Base-by-base conservation (phyloP, 495 filamentous ascomycete species). In the Neurospora sp. region DNA sequence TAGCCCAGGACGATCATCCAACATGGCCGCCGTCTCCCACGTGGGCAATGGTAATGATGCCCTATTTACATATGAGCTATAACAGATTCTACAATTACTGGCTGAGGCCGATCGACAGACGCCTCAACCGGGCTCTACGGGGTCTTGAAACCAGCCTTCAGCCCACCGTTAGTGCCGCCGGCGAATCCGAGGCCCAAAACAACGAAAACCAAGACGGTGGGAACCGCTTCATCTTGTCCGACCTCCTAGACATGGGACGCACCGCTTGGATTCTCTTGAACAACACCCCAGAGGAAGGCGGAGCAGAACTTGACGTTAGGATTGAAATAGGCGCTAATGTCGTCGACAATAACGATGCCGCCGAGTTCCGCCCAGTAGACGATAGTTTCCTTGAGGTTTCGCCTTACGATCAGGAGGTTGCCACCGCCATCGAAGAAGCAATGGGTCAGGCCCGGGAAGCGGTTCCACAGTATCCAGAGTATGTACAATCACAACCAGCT, bases 11-110 rank as follows among this genome's bases (percentile, higher is more conserved):
- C 22, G 20, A 80, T 65, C 70, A 80, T 14, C 71, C 77, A 5
- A 40, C 71, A 18, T 97, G 93, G 93, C 93, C 93, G 16, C 92
- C 92, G 0, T 92, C 89, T 31, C 87, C 91, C 3, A 85, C 87
- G n/a, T 87, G 92, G 85, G 89, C 89, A 18, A 83, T 96, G 72
- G 85, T 89, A 0, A 77, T 90, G 3, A 84, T 94, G 45, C 93
- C 93, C 1, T 89, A 89, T 71, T 73, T 94, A 39, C 89, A 92
- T 44, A 83, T 87, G 27, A 82, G 86, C 35, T 96, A 97, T 80
- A 85, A 87, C 69, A 81, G 84, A n/a, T 78, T 91, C 41, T 91
- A 92, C 75, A 85, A 89, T n/a, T 83, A 84, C 35, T 18, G 92
- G 8, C 91, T 93, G 74, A 87, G 85, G 18, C 80, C 83, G 22